These are phyloP conservation scores for Thymus quinquecostatus DNA, from an alignment of 257 asterid genomes.

Conservation along the genomic window DNA sequence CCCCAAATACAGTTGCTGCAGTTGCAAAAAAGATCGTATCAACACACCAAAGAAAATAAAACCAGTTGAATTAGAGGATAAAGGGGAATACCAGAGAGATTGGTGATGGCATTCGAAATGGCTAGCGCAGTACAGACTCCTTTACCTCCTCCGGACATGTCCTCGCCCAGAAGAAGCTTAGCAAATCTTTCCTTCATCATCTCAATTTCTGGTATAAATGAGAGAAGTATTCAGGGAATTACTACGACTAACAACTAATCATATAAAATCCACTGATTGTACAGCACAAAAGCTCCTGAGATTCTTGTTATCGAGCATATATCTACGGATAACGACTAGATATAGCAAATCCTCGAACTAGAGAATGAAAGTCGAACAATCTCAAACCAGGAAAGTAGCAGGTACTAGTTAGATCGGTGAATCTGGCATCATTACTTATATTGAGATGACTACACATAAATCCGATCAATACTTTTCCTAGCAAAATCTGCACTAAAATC, in stretches of 20 bases:
- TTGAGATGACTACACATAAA: neutral
- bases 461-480: neutral
- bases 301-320: neutral
- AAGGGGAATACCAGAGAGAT: conserved; percentile 73
- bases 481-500: conserved; percentile 6
- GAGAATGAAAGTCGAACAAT: conserved; percentile 5
- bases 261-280: neutral
- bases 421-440: conserved; percentile 16
- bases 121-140: conserved; percentile 96
- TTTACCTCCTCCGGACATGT: conserved; percentile 99
- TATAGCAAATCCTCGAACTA: neutral
- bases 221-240: conserved; percentile 7
- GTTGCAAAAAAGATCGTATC: neutral
- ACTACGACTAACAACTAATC: neutral
- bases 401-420: conserved; percentile 22
- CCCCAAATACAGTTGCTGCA: conserved; percentile 94
- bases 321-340: neutral
- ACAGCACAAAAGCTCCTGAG: neutral
- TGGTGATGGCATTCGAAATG: conserved; percentile 93
- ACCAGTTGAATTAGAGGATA: neutral
- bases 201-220: conserved; percentile 59
- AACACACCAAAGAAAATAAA: neutral
- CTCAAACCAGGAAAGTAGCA: conserved; percentile 5
- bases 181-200: conserved; percentile 97
- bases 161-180: conserved; percentile 93